Base-by-base conservation (phyloP, 2,329 filamentous ascomycete species). In the Colletotrichum lini region DNA sequence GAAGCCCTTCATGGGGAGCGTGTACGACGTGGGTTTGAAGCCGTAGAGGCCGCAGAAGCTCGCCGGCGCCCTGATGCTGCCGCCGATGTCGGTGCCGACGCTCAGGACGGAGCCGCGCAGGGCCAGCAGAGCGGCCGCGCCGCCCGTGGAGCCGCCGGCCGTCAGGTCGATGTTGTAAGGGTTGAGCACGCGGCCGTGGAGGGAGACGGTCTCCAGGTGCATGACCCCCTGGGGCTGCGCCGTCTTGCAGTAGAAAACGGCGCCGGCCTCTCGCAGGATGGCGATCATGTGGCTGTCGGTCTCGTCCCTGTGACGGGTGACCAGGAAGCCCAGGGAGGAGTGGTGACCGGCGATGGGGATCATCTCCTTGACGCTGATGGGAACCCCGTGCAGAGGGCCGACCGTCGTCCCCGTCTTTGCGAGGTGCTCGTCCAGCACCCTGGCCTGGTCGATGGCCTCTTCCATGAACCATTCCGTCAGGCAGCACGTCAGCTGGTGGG, bases 231-330 rank as follows among this genome's bases (percentile, higher is more conserved):
- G 88, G 0, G 92, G 91, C 7, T 93, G 86, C 66, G 92, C 93
- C 0, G 92, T 93, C 78, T 93, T 93, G 70, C 89, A 88, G 75
- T 91, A 90, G 57, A 90, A 83, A 1, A 93, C 84, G 1, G 91
- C 91, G 2, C 91, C 92, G 0, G 89, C 82, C 18, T 81, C 82
- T 47, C 87, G 81, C 12, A 93, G 80, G 1, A 92, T 81, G 0
- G 85, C 82, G 0, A 92, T 85, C 40, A 93, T 82, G 0, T 88
- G 86, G 7, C 88, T 84, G 76, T 92, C 88, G 42, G 84, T 79
- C 13, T 81, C 77, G 16, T 87, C 86, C 84, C 82, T 72, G 82
- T 81, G 49, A 84, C 88, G 72, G 86, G 83, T 57, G 81, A 83
- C 10, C 4, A 87, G 82, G 66, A 91, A 89, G 0, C 90, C 90